Evolutionary conservation across 495 filamentous ascomycete genomes (phyloP).

Genomic region (Penicillium angulare): DNA sequence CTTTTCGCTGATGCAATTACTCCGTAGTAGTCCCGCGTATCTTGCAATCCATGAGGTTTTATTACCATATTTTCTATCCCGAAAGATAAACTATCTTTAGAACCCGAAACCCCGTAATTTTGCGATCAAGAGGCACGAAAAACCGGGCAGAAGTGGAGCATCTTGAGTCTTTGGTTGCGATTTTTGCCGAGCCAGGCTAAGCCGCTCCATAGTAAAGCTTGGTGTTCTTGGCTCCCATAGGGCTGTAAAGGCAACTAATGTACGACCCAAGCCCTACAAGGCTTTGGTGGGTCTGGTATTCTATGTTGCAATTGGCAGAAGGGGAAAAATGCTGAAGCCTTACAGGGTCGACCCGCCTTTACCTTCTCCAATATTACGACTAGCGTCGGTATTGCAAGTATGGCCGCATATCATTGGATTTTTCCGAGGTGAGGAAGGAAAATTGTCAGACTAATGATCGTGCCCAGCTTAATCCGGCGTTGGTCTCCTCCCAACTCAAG

Average conservation of each 20-base stretch:
- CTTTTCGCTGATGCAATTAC: neutral
- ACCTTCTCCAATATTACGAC: neutral
- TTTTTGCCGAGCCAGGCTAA: constrained; percentile 3
- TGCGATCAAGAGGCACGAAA: neutral
- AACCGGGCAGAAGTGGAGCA: neutral
- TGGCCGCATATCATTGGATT: too few relatives aligned
- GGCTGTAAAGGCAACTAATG: constrained; percentile 1
- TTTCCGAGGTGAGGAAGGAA: too few relatives aligned
- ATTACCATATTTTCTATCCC: too few relatives aligned
- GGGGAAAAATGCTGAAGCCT: too few relatives aligned
- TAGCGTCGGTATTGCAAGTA: neutral
- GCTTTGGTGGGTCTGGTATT: neutral
- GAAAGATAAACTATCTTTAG: too few relatives aligned
- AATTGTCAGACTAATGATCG: too few relatives aligned
- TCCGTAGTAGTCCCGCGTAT: too few relatives aligned
- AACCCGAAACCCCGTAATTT: too few relatives aligned
- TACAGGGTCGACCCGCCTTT: neutral
- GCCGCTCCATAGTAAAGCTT: constrained; percentile 1
- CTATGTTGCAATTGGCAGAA: neutral
- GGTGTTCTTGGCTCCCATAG: neutral
- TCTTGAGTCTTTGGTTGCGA: neutral
- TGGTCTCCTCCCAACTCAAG: neutral
- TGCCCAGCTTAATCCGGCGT: neutral
- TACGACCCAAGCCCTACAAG: neutral
- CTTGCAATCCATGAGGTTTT: too few relatives aligned